Evolutionary conservation across 768 basidiomycete species (phyloP).

Genomic region (Suillus ampliporus): DNA sequence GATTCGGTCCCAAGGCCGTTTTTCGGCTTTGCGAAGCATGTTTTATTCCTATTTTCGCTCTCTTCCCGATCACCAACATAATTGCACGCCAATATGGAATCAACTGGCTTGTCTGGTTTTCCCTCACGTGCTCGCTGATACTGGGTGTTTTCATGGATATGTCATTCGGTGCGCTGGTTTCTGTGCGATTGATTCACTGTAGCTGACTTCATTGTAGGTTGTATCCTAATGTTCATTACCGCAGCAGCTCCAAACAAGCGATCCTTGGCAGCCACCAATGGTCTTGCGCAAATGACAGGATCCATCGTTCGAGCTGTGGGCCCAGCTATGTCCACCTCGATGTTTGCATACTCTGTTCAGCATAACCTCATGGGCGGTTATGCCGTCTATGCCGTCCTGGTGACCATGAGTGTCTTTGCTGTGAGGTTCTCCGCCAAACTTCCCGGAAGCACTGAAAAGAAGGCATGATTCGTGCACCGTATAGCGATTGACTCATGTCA

Average conservation of each 20-base stretch:
- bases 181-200: slow-evolving; percentile 6
- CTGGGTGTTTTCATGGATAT: slow-evolving; percentile 33
- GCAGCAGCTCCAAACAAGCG: slow-evolving; percentile 68
- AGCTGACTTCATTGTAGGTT: slow-evolving; percentile 46
- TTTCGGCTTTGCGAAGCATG: slow-evolving; percentile 31
- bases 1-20: slow-evolving; percentile 38
- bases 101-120: slow-evolving; percentile 31
- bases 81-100: slow-evolving; percentile 32
- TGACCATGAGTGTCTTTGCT: slow-evolving; percentile 22
- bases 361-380: slow-evolving; percentile 42
- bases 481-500: not conserved
- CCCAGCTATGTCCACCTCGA: slow-evolving; percentile 37
- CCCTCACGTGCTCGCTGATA: slow-evolving; percentile 30
- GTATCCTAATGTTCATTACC: slow-evolving; percentile 72
- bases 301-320: slow-evolving; percentile 40
- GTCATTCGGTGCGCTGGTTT: slow-evolving; percentile 37
- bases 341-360: slow-evolving; percentile 45
- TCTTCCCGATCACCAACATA: slow-evolving; percentile 38
- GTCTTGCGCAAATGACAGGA: slow-evolving; percentile 41
- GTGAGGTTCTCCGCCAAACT: slow-evolving; percentile 27
- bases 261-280: slow-evolving; percentile 74
- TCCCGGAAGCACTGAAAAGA: slow-evolving; percentile 12
- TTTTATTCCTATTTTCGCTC: slow-evolving; percentile 36
- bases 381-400: slow-evolving; percentile 39
- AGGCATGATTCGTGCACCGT: not conserved